Evolutionary conservation across 352 stramenopile species (phyloP), one percentile per base, ranked within the genome.

Genomic region (Globisporangium megalacanthum): DNA sequence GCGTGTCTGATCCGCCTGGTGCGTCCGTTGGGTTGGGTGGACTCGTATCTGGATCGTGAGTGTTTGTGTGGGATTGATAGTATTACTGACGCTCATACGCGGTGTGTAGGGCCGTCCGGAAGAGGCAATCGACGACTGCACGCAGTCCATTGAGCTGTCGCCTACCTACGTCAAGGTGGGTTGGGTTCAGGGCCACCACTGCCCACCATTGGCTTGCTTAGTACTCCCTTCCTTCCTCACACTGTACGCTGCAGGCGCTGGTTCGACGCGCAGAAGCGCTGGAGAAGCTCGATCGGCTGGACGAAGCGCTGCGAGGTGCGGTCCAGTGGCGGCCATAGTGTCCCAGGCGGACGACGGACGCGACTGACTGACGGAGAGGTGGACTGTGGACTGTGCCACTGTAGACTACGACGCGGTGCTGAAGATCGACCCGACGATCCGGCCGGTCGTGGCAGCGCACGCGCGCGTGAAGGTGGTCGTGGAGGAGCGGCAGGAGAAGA

Each of bases 401-500:
- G 64, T 54, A 68, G 88, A 96, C 67, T 91, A 91, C 31, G 78
- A 97, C 62, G 82, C 78, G 11, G 92, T 98, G 37, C 66, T 98
- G 20, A 85, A 98, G 72, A 88, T 99, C 55, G 95, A 98, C 52
- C 83, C 94, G 47, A 87, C 64, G 22, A 79, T 94, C 39, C 72
- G 63, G 31, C 61, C 74, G 22, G 83, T 73, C 0, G 65, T 84
- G 3, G 66, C 70, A 14, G 70, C 70, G 35, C 85, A 97, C 37
- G 68, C 65, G 29, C 77, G 94, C 47, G 63, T 98, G 29, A 70
- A 97, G 75, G 90, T 88, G 60, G 63, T 95, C 8, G 88, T 98
- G 56, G 90, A 97, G 36, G 93, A 98, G 64, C 81, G 92, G 45
- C 83, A 98, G 61, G 97, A 99, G 69, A 98, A 99, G 74, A 88